Evolutionary conservation across 805 yeast genomes (phyloP).

Genomic region (Hagleromyces aurorensis): DNA sequence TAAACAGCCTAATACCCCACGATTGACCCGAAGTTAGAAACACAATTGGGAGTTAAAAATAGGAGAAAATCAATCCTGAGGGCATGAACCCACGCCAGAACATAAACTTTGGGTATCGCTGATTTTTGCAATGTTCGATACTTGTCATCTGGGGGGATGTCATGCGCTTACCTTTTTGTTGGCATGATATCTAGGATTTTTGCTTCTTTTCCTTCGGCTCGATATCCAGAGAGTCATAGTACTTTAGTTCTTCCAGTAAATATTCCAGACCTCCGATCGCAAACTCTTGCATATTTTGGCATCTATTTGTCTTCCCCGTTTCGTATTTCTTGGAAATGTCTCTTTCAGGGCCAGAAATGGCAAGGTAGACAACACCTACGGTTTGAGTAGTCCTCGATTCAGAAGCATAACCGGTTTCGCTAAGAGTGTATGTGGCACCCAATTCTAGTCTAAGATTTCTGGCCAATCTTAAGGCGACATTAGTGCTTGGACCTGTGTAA

Average conservation of each 20-base stretch:
- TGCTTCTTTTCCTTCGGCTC: conserved; percentile 6
- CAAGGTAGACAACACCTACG: conserved; percentile 64
- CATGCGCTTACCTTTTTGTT: too few species aligned
- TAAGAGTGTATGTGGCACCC: conserved; percentile 73
- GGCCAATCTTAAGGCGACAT: conserved; percentile 68
- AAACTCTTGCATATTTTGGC: conserved; percentile 66
- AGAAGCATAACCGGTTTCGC: conserved; percentile 83
- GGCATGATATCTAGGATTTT: too few species aligned
- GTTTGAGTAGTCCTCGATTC: conserved; percentile 28
- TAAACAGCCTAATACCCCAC: too few species aligned
- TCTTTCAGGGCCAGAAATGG: conserved; percentile 57
- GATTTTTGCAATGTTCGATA: too few species aligned
- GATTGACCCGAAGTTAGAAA: too few species aligned
- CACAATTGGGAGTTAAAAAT: too few species aligned
- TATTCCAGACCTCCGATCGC: conserved; percentile 60
- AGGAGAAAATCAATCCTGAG: too few species aligned
- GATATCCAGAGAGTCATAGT: conserved; percentile 3
- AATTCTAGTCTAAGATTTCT: conserved; percentile 71
- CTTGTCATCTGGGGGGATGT: too few species aligned
- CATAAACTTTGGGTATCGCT: too few species aligned
- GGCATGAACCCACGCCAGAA: too few species aligned
- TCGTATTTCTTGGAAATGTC: conserved; percentile 38
- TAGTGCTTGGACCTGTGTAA: conserved; percentile 78
- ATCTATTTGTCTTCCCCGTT: conserved; percentile 46
- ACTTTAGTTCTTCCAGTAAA: conserved; percentile 42